A percentile compares a stretch with the other conserved stretches of the same genome.
Conservation (phyloP, 2,329 filamentous ascomycete species). For the Penicillium crustosum region DNA sequence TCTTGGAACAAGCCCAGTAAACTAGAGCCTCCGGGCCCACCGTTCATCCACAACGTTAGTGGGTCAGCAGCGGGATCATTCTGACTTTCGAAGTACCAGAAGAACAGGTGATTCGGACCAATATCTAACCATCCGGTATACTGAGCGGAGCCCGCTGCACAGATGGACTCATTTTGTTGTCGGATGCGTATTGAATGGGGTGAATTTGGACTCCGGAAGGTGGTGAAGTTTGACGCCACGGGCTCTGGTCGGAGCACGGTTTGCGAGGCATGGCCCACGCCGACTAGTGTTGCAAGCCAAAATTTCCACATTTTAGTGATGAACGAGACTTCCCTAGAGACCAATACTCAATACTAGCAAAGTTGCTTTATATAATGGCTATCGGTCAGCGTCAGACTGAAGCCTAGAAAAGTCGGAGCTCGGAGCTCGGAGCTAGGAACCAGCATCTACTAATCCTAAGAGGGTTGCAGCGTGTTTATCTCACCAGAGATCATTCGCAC, state of each 20-base stretch:
- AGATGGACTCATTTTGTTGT: conserved; percentile 19
- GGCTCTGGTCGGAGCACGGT: not conserved
- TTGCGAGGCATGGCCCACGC: conserved; percentile 3
- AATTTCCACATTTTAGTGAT: not conserved
- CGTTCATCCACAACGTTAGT: conserved; percentile 54
- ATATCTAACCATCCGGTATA: conserved; percentile 22
- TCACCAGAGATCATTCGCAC: too few species aligned
- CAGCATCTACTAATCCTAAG: not conserved
- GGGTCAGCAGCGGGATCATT: conserved; percentile 48
- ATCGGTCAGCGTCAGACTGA: not conserved
- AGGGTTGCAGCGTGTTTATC: not conserved
- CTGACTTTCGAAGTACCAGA: conserved; percentile 46
- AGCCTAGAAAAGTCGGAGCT: not conserved
- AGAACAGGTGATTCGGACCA: conserved; percentile 30
- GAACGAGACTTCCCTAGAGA: too few species aligned
- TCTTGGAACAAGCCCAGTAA: conserved; percentile 56
- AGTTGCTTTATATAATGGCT: not conserved
- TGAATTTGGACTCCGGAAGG: conserved; percentile 8
- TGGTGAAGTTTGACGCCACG: not conserved
- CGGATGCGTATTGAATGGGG: conserved; percentile 19
- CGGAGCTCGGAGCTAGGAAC: not conserved
- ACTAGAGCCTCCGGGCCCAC: conserved; percentile 54
- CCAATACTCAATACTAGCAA: too few species aligned
- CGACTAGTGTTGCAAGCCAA: not conserved
- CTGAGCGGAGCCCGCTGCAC: conserved; percentile 17